Conservation (phyloP, 2,329 filamentous ascomycete species). For the Apiospora kogelbergensis region DNA sequence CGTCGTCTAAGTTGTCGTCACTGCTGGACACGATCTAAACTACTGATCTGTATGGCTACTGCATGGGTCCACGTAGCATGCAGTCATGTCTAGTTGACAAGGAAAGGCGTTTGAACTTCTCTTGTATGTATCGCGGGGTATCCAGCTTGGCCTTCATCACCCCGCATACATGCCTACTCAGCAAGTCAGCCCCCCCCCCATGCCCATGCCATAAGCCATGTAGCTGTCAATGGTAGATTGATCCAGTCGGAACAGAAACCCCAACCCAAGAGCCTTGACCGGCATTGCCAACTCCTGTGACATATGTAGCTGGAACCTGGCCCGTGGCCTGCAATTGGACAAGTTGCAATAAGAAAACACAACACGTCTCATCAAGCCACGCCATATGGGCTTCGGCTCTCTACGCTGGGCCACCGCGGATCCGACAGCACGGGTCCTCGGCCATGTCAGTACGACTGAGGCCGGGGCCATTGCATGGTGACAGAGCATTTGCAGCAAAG, state of each 20-base stretch:
- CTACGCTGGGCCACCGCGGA: neutral
- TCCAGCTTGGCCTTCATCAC: neutral
- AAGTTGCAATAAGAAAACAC: neutral
- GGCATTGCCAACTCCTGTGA: neutral
- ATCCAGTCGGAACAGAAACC: neutral
- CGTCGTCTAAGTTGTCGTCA: neutral
- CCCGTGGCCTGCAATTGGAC: neutral
- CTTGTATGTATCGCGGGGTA: too few species aligned
- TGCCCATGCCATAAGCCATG: too few species aligned
- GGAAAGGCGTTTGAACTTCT: neutral
- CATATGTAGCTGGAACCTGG: neutral
- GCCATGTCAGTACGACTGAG: neutral
- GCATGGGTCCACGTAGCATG: slow-evolving; percentile 1
- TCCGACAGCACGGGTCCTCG: slow-evolving; percentile 6
- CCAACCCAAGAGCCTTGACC: neutral
- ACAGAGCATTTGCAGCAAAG: neutral
- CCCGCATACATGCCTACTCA: neutral
- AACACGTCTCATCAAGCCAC: neutral
- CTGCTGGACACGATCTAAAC: neutral
- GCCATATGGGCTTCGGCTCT: neutral
- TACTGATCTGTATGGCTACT: neutral
- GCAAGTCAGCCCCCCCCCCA: too few species aligned
- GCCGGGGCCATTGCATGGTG: neutral
- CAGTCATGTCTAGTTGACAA: neutral
- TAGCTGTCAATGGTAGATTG: neutral